Base-by-base conservation (phyloP, 768 basidiomycete species). In the Suillus bovinus region DNA sequence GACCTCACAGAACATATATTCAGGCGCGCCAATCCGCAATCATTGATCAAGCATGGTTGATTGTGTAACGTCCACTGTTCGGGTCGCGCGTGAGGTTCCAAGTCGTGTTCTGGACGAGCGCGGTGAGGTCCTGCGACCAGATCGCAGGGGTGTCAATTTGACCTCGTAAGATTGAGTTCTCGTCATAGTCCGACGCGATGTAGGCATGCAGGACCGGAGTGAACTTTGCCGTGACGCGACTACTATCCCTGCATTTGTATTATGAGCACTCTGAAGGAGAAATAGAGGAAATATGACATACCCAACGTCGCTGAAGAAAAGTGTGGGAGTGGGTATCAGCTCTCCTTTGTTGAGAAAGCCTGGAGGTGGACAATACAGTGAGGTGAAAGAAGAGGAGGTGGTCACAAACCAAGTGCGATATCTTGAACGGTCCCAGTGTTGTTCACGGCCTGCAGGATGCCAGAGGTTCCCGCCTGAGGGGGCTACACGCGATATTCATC, bases 101-200 rank as follows among this genome's bases (percentile, higher is more conserved):
- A 33, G 27, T 59, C 8, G 58, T 59, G 58, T 1, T 10, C 16
- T 54, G n/a, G 4, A 7, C 0, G 6, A 55, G 58, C 16, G 4
- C 27, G 3, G 24, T 1, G 1, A 59, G 58, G 20, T 55, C 27
- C n/a, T n/a, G n/a, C n/a, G n/a, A n/a, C n/a, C n/a, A n/a, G n/a
- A n/a, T n/a, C n/a, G n/a, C n/a, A n/a, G n/a, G n/a, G n/a, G n/a
- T n/a, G n/a, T n/a, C n/a, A n/a, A n/a, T n/a, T n/a, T n/a, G n/a
- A n/a, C n/a, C n/a, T n/a, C n/a, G n/a, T n/a, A n/a, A n/a, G n/a
- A n/a, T n/a, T n/a, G n/a, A n/a, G n/a, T n/a, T n/a, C 4, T 33
- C n/a, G n/a, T n/a, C n/a, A 59, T 59, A 59, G 46, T 59, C 58
- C 8, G 58, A 59, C 9, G 20, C 55, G 27, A 59, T 59, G 27